phyloP scores from a whole-genome alignment of 2,329 filamentous ascomycete genomes.

The Aspergillus awamori region DNA sequence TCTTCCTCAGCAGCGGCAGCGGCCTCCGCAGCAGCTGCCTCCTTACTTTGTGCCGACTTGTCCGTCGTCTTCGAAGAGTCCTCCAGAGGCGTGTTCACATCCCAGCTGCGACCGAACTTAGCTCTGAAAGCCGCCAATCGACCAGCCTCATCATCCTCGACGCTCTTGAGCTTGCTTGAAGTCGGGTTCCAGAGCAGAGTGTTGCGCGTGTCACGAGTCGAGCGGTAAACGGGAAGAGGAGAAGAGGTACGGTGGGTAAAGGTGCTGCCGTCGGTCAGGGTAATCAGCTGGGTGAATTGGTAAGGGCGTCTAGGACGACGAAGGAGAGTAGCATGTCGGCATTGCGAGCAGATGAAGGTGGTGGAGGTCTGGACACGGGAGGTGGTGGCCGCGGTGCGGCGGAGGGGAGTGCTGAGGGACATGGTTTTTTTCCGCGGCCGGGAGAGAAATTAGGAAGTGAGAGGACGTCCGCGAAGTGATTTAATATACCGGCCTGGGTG shows the following conservation, averaged over 20 bases:
- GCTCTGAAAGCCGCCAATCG: constrained; percentile 81
- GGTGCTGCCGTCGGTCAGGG: constrained; percentile 86
- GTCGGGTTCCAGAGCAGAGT: constrained; percentile 88
- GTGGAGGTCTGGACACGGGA: constrained; percentile 29
- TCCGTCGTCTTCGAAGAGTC: constrained; percentile 28
- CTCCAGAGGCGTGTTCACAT: constrained; percentile 54
- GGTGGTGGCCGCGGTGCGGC: constrained; percentile 37
- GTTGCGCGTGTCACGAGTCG: constrained; percentile 84
- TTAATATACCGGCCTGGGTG: constrained; percentile 10
- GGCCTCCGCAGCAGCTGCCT: constrained; percentile 37
- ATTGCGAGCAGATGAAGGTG: constrained; percentile 59
- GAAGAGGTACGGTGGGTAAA: constrained; percentile 60
- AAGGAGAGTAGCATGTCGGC: constrained; percentile 82
- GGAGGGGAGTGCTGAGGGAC: constrained; percentile 42
- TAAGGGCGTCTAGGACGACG: constrained; percentile 88
- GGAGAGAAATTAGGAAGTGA: background rate
- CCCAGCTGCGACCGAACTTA: constrained; percentile 82
- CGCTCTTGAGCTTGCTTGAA: constrained; percentile 76
- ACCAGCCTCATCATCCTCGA: constrained; percentile 95
- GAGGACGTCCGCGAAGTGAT: background rate
- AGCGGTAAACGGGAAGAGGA: constrained; percentile 60
- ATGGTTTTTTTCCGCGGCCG: constrained; percentile 22
- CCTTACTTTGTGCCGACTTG: constrained; percentile 21
- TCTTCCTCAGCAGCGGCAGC: constrained; percentile 50
- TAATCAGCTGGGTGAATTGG: constrained; percentile 95